These are phyloP conservation scores for Heimioporus sp. DNA, from an alignment of 768 basidiomycete species.

Conservation along the genomic window DNA sequence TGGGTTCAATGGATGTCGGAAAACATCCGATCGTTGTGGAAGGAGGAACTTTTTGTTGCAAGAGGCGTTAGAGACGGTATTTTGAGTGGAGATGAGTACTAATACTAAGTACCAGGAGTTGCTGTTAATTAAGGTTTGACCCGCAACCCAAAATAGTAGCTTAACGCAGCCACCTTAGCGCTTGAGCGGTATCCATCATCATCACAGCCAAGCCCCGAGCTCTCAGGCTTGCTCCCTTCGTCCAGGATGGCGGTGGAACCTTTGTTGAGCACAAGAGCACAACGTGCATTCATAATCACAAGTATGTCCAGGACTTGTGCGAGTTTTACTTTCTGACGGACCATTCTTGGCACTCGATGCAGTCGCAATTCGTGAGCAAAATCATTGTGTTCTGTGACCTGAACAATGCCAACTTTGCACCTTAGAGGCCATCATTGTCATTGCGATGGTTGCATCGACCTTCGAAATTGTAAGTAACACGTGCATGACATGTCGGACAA, in stretches of 20 bases:
- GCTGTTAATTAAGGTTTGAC: no score
- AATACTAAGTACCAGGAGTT: not conserved
- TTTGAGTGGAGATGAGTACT: constrained; percentile 48
- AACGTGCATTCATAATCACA: constrained; percentile 67
- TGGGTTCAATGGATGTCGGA: constrained; percentile 37
- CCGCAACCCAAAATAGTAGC: not conserved
- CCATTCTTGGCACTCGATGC: constrained; percentile 1
- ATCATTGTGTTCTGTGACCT: not conserved
- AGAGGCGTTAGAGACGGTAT: constrained; percentile 45
- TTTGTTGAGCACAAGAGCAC: constrained; percentile 69
- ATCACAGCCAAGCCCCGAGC: constrained; percentile 10
- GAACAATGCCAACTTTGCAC: not conserved
- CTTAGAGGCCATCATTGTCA: constrained; percentile 71
- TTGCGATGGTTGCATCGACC: constrained; percentile 70
- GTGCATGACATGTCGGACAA: not conserved
- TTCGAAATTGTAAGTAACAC: constrained; percentile 55
- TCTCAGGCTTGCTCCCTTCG: constrained; percentile 11
- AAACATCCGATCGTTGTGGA: constrained; percentile 54
- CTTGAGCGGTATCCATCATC: not conserved
- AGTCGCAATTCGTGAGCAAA: constrained; percentile 61
- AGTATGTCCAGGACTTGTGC: constrained; percentile 42
- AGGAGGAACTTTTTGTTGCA: constrained; percentile 57
- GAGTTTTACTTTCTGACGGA: constrained; percentile 1
- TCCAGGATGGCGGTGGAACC: constrained; percentile 65
- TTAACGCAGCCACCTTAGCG: constrained; percentile 17